Evolutionary conservation across 2,329 filamentous ascomycete genomes (phyloP).

Genomic region (Penicillium rolfsii): DNA sequence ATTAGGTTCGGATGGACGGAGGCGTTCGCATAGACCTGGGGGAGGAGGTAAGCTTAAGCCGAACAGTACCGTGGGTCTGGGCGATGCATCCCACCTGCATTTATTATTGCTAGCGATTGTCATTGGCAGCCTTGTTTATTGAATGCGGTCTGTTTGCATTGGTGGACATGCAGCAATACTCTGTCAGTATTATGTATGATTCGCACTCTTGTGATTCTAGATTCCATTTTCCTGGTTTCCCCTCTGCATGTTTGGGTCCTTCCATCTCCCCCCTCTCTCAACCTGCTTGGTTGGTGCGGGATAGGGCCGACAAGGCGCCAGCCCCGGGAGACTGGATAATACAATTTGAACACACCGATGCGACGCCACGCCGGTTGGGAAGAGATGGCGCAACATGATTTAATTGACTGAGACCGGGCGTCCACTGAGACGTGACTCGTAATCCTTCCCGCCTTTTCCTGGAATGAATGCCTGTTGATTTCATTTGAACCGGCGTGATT

Average conservation of each 20-base stretch:
- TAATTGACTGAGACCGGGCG: neutral
- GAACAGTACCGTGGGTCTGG: conserved; percentile 8
- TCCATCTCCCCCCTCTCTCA: neutral
- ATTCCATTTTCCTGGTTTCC: neutral
- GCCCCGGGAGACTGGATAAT: neutral
- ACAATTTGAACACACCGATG: neutral
- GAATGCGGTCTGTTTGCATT: neutral
- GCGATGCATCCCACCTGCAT: conserved; percentile 1
- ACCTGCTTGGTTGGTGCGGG: neutral
- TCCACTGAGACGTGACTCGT: neutral
- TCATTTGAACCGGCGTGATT: neutral
- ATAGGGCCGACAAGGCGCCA: neutral
- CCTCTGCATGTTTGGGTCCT: neutral
- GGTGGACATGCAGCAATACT: neutral
- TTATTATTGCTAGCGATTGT: neutral
- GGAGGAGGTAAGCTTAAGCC: conserved; percentile 20
- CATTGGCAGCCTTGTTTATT: conserved; percentile 4
- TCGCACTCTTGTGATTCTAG: neutral
- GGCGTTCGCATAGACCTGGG: conserved; percentile 22
- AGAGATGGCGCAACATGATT: conserved; percentile 19
- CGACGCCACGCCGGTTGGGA: conserved; percentile 11
- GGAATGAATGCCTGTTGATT: neutral
- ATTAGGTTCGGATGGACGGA: conserved; percentile 29
- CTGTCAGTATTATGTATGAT: neutral
- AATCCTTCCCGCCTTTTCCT: neutral